These are phyloP conservation scores for Flueggea neowawraea DNA, from an alignment of 441 rosid genomes.

Conservation along the genomic window DNA sequence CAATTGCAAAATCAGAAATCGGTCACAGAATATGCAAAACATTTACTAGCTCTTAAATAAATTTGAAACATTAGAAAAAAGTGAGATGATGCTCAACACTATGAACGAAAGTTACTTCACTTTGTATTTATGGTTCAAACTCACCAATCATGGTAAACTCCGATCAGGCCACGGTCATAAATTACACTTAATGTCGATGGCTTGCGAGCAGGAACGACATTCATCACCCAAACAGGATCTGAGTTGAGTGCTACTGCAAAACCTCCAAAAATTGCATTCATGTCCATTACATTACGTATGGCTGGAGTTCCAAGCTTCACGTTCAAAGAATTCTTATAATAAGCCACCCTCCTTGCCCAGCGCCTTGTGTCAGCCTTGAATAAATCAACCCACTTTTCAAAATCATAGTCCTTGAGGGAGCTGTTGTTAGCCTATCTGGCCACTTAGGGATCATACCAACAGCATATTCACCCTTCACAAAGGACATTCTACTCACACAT, in stretches of 20 bases:
- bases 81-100: too few species aligned
- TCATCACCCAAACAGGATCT: slow-evolving; percentile 96
- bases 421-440: slow-evolving; percentile 75
- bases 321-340: slow-evolving; percentile 66
- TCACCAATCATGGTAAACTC: slow-evolving; percentile 96
- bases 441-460: slow-evolving; percentile 68
- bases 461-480: slow-evolving; percentile 62
- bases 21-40: too few species aligned
- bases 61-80: too few species aligned
- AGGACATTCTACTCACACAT: slow-evolving; percentile 64
- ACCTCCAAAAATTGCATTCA: slow-evolving; percentile 96
- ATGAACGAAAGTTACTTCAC: neutral
- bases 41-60: too few species aligned
- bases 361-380: slow-evolving; percentile 90
- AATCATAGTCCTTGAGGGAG: slow-evolving; percentile 64
- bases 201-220: slow-evolving; percentile 86
- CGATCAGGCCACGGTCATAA: slow-evolving; percentile 90
- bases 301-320: slow-evolving; percentile 73
- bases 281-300: slow-evolving; percentile 87
- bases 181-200: slow-evolving; percentile 72
- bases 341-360: slow-evolving; percentile 86
- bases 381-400: slow-evolving; percentile 80
- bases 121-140: slow-evolving; percentile 19
- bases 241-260: slow-evolving; percentile 81
- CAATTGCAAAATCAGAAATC: too few species aligned